Base-by-base conservation (phyloP, 2,329 filamentous ascomycete species). In the Aureobasidium sp. region DNA sequence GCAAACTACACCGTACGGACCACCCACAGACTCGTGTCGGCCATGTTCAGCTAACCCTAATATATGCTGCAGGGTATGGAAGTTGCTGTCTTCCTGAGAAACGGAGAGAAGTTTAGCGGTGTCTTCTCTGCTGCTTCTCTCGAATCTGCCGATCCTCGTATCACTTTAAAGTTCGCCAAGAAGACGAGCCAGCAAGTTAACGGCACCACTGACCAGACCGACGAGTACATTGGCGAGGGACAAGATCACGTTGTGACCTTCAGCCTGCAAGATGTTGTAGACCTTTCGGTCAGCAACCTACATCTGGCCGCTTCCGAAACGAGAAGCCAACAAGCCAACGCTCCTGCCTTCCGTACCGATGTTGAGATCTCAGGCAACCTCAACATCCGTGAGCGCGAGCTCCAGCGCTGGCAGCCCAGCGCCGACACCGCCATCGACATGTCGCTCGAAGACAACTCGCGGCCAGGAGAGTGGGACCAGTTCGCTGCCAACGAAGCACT, bases 401-500 rank as follows among this genome's bases (percentile, higher is more conserved):
- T 97, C 42, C 86, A 96, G 70, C 86, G 82, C 67, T 97, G 92
- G 91, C 84, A 91, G 60, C 84, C 89, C 7, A 86, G 80, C 17
- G 73, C 78, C 4, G 84, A 86, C 64, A 73, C 83, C 42, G 57
- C 63, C 4, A 62, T 69, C 27, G 87, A 92, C 69, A 79, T 89
- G 65, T 87, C 87, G 50, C 79, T 96, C 25, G 90, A 94, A 68
- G 83, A 57, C 29, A 69, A 68, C 17, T 60, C 65, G 15, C 72
- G 69, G 29, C 65, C 47, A 61, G 69, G 60, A 7, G 78, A 75
- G 10, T 99, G 94, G 94, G 93, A 99, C 71, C 94, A 99, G 73
- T 99, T 99, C 69, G 88, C 89, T 61, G 86, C 83, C 64, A 97
- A 97, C 69, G 89, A 95, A 74, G 82, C 85, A 60, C 84, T 90